These are phyloP conservation scores for Exophiala oligosperma DNA, from an alignment of 2,329 filamentous ascomycete genomes.

Conservation along the genomic window DNA sequence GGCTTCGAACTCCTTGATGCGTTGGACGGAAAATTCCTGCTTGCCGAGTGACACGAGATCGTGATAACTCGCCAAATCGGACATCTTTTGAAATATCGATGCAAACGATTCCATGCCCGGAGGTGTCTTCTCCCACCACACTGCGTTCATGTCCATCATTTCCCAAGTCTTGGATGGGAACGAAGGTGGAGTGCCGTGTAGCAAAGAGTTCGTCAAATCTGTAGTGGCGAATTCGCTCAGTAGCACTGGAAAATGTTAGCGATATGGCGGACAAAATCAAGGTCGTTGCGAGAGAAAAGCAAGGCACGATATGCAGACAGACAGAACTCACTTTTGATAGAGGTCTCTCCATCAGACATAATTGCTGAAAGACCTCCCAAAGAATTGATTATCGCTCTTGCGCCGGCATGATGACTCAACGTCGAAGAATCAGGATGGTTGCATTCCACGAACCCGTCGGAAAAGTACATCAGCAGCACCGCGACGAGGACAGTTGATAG, in stretches of 20 bases:
- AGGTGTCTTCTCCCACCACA: conserved; percentile 3
- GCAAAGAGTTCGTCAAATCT: neutral
- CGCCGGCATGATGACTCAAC: conserved; percentile 1
- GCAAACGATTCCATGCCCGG: neutral
- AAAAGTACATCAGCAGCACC: conserved; percentile 2
- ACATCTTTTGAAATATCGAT: neutral
- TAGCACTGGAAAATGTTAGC: neutral
- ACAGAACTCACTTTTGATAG: neutral
- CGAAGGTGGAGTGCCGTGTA: neutral
- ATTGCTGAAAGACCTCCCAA: neutral
- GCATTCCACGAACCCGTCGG: conserved; percentile 1
- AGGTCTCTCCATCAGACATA: neutral
- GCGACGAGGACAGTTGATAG: conserved; percentile 1
- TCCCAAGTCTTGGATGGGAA: neutral
- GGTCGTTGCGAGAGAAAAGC: too few species aligned
- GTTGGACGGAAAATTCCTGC: neutral
- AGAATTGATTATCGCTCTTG: conserved; percentile 3
- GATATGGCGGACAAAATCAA: too few species aligned
- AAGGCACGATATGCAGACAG: too few species aligned
- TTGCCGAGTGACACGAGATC: neutral
- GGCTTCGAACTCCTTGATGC: neutral
- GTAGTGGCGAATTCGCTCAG: conserved; percentile 2
- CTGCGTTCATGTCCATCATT: neutral
- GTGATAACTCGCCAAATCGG: neutral
- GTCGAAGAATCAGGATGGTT: neutral